A percentile compares a stretch with the other conserved stretches of the same genome.
These are phyloP conservation scores for Boletales sp. DNA, from an alignment of 768 basidiomycete genomes.

Conservation along the genomic window DNA sequence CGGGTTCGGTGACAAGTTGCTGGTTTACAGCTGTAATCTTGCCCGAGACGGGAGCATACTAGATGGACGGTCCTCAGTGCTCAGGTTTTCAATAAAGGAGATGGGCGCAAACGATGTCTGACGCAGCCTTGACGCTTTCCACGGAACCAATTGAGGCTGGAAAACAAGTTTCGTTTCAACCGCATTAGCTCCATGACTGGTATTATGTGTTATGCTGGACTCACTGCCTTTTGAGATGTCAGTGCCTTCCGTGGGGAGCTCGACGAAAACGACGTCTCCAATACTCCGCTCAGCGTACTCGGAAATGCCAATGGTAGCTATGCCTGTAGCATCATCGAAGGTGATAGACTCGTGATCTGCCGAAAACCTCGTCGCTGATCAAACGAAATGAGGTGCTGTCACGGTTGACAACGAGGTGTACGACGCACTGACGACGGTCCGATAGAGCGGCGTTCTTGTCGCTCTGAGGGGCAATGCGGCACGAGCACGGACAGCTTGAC, in stretches of 20 bases:
- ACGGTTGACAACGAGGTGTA: neutral
- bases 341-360: constrained; percentile 83
- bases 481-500: constrained; percentile 13
- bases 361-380: constrained; percentile 74
- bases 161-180: neutral
- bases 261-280: constrained; percentile 97
- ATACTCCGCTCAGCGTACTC: constrained; percentile 88
- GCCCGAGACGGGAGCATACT: constrained; percentile 95
- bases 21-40: constrained; percentile 78
- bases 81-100: neutral
- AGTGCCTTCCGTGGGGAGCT: constrained; percentile 68
- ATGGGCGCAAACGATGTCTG: constrained; percentile 71
- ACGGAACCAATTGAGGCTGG: constrained; percentile 86
- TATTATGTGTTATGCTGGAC: constrained; percentile 25
- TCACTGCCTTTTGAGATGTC: constrained; percentile 70
- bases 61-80: constrained; percentile 7
- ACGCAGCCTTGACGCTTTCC: constrained; percentile 95
- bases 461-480: constrained; percentile 3
- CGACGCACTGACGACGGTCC: constrained; percentile 26
- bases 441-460: neutral
- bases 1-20: constrained; percentile 59
- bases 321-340: constrained; percentile 70
- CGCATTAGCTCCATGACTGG: constrained; percentile 1
- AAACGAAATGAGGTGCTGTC: neutral
- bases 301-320: constrained; percentile 85